Base-by-base conservation (phyloP, 192 early-diverging fungal species). In the Coemansia sp. region DNA sequence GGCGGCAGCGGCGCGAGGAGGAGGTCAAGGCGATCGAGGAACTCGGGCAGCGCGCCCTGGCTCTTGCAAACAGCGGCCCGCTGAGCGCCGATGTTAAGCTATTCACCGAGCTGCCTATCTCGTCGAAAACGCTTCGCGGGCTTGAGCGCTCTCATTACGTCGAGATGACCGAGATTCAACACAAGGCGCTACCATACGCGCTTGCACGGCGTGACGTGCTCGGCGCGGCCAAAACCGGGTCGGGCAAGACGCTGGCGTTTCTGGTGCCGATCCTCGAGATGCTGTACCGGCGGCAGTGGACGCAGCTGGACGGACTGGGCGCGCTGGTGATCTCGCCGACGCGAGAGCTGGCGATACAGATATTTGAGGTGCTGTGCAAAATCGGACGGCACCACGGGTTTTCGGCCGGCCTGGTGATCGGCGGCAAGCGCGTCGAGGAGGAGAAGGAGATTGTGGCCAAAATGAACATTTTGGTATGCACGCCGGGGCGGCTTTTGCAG, bases 351-450 rank as follows among this genome's bases (percentile, higher is more conserved):
- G 79, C 74, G 1, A 79, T 97, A 29, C 94, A 99, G 79, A 97
- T 96, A 23, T 99, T 99, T 61, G 89, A 87, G 48, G 87, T 89
- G 2, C 70, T 92, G 47, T 78, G 82, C 40, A 87, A 84, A 48
- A 80, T 92, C 42, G 90, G 90, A 14, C 60, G 70, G 20, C 60
- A 80, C 17, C 90, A 92, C 62, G 68, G 76, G 12, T 83, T 92
- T 63, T 95, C 93, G n/a, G 94, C 94, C 21, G 94, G 94, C 10
- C 78, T 97, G 59, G 79, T 99, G 22, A 99, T 97, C 73, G 96
- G 87, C 57, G 95, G 85, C 44, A 96, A 99, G 70, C 85, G 92
- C 52, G 85, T 95, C 25, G 78, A 84, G 34, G 81, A 84, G 22
- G 90, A 92, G 46, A 84, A 88, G 60, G 86, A 85, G 41, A 63